Percentiles rank a stretch among this genome's conserved stretches.
Conservation (phyloP, 1,139 yeast genomes). For the Scheffersomyces insectosa region DNA sequence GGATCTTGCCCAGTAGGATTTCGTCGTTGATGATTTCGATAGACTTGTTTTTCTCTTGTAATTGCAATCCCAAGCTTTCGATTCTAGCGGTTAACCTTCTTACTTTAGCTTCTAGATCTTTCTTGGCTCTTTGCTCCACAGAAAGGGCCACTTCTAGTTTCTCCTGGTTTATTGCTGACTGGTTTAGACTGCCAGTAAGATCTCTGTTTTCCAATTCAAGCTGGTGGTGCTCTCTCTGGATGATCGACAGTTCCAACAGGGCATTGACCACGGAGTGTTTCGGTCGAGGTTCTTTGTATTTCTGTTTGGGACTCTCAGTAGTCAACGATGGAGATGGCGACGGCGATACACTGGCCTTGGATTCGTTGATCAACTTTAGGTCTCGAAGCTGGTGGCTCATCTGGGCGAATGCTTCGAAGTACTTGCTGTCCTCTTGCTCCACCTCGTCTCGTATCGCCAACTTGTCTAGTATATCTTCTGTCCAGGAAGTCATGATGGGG, state of each 20-base stretch:
- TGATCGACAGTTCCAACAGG: background rate
- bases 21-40: constrained; percentile 72
- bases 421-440: constrained; percentile 33
- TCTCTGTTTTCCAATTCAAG: constrained; percentile 13
- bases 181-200: constrained; percentile 26
- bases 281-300: constrained; percentile 12
- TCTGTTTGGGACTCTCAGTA: constrained; percentile 10
- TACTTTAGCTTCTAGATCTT: constrained; percentile 21
- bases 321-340: constrained; percentile 18
- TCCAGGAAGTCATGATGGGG: constrained; percentile 14
- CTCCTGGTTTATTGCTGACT: constrained; percentile 25
- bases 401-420: constrained; percentile 35
- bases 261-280: background rate
- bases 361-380: background rate
- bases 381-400: constrained; percentile 19
- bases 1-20: constrained; percentile 66
- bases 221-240: constrained; percentile 4
- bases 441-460: constrained; percentile 31
- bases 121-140: constrained; percentile 13
- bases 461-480: constrained; percentile 24
- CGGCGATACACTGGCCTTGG: constrained; percentile 4
- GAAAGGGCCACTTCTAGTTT: constrained; percentile 17
- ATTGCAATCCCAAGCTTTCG: constrained; percentile 42
- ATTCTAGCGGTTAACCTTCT: constrained; percentile 30
- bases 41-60: constrained; percentile 53